A percentile compares a stretch with the other conserved stretches of the same genome.
phyloP scores from a whole-genome alignment of 768 basidiomycete species.

The Suillus spraguei region DNA sequence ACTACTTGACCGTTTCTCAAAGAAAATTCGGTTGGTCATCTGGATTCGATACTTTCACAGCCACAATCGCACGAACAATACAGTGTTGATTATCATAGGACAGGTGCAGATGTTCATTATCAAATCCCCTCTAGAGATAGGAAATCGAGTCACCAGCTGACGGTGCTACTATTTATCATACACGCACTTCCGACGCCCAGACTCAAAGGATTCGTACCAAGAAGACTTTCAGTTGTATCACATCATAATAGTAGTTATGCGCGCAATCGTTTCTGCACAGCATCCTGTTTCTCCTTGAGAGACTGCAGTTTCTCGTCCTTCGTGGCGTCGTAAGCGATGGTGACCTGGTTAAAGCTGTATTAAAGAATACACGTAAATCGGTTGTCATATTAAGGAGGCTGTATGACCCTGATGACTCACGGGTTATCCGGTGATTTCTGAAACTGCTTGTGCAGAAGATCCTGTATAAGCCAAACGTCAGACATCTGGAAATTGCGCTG shows the following conservation, averaged over 20 bases:
- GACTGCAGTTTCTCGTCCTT: conserved; percentile 86
- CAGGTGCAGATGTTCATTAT: background rate
- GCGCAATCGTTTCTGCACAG: conserved; percentile 68
- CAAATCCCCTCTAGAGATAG: background rate
- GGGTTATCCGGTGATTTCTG: conserved; percentile 96
- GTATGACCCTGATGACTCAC: conserved; percentile 44
- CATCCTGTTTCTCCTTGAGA: conserved; percentile 66
- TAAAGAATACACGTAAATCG: background rate
- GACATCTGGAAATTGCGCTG: conserved; percentile 3
- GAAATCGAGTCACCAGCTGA: background rate
- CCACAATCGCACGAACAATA: background rate
- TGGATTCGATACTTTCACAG: background rate
- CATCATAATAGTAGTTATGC: conserved; percentile 21
- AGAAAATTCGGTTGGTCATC: background rate
- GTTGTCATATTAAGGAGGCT: conserved; percentile 4
- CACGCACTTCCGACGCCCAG: background rate
- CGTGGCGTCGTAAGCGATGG: conserved; percentile 78
- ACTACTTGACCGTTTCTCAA: background rate
- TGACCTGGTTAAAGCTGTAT: conserved; percentile 80
- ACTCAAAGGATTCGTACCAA: background rate
- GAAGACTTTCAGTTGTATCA: background rate
- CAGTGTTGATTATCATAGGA: background rate
- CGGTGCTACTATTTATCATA: background rate
- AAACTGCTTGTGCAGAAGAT: conserved; percentile 91
- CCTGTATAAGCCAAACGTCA: conserved; percentile 43